A percentile compares a stretch with the other conserved stretches of the same genome.
These are phyloP conservation scores for Colletotrichum destructivum DNA, from an alignment of 2,329 filamentous ascomycete genomes.

Conservation along the genomic window DNA sequence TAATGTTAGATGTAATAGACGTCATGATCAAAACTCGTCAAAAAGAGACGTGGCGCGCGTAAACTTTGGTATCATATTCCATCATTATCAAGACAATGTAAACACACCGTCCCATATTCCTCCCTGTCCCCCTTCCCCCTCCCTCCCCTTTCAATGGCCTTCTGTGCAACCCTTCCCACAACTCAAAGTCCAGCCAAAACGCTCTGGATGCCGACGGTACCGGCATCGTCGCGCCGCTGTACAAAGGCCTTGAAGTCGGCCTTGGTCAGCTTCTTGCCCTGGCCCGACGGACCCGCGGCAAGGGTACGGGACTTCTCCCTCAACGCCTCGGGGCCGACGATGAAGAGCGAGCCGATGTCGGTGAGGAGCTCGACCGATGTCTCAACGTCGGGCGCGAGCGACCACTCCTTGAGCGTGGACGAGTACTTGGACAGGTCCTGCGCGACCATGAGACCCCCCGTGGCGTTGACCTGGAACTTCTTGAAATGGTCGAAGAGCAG, in stretches of 20 bases:
- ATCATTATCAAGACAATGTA: conserved; percentile 19
- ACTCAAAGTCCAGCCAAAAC: conserved; percentile 76
- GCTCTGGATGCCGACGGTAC: conserved; percentile 85
- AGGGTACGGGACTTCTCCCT: conserved; percentile 78
- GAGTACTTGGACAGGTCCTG: conserved; percentile 97
- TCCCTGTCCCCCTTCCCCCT: neutral
- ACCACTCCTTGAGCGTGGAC: conserved; percentile 87
- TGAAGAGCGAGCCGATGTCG: conserved; percentile 96
- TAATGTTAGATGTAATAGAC: neutral
- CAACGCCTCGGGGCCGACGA: conserved; percentile 87
- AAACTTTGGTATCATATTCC: conserved; percentile 37
- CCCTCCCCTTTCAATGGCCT: neutral
- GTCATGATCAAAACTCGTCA: neutral
- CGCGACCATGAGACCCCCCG: conserved; percentile 93
- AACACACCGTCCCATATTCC: neutral
- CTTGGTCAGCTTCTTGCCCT: conserved; percentile 72
- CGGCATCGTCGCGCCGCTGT: conserved; percentile 85
- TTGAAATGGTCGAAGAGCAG: conserved; percentile 95
- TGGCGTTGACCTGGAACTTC: conserved; percentile 92
- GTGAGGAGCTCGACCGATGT: conserved; percentile 86
- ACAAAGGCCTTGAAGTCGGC: conserved; percentile 88
- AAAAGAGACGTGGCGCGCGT: neutral
- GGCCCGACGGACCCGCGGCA: conserved; percentile 57
- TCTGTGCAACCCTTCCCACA: neutral
- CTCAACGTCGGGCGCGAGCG: conserved; percentile 77